These are phyloP conservation scores for Penicillium cinerascens DNA, from an alignment of 495 filamentous ascomycete species.

Conservation along the genomic window DNA sequence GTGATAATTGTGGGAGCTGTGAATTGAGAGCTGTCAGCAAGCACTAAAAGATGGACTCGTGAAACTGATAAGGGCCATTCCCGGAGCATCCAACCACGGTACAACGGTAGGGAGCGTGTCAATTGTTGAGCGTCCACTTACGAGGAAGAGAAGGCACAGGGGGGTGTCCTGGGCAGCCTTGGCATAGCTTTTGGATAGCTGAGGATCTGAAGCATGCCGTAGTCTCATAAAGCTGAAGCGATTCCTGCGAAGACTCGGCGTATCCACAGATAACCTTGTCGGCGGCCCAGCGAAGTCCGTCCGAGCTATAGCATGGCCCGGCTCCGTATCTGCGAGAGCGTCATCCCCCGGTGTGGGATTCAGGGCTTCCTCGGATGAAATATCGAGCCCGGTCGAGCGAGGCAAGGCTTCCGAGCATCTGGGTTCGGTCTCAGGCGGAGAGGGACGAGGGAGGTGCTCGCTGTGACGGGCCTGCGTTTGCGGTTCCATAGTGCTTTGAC, in stretches of 20 bases:
- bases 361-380: slow-evolving; percentile 9
- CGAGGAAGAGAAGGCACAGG: slow-evolving; percentile 73
- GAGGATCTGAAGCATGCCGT: slow-evolving; percentile 90
- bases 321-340: slow-evolving; percentile 11
- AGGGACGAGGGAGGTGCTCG: slow-evolving; percentile 42
- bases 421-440: slow-evolving; percentile 30
- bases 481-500: slow-evolving; percentile 35
- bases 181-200: slow-evolving; percentile 77
- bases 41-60: not conserved
- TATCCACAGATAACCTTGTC: slow-evolving; percentile 16
- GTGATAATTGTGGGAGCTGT: slow-evolving; percentile 88
- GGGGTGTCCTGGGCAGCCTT: slow-evolving; percentile 60
- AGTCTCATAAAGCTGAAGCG: slow-evolving; percentile 90
- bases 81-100: not conserved
- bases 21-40: slow-evolving; percentile 2
- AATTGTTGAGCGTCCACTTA: slow-evolving; percentile 41
- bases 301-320: slow-evolving; percentile 13
- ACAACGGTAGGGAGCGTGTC: not conserved
- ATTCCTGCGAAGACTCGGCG: slow-evolving; percentile 37
- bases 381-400: slow-evolving; percentile 21
- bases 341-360: slow-evolving; percentile 11
- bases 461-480: slow-evolving; percentile 36
- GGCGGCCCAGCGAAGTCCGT: slow-evolving; percentile 17
- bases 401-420: slow-evolving; percentile 40
- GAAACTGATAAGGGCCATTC: not conserved